Evolutionary conservation across 768 basidiomycete species (phyloP).

Genomic region (Royoungia palumana): DNA sequence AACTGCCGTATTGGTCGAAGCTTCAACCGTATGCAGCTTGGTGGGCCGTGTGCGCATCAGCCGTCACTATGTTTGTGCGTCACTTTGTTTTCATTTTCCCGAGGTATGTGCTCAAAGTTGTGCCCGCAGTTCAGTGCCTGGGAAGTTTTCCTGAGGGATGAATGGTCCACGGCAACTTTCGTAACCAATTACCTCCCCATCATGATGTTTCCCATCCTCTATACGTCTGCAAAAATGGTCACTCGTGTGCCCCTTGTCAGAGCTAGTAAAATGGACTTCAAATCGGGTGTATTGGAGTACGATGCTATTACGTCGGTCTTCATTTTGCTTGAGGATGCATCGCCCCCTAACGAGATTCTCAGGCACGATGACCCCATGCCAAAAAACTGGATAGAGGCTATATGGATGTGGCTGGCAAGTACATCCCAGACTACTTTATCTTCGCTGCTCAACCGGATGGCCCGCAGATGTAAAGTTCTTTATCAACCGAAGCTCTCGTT

Average conservation of each 20-base stretch:
- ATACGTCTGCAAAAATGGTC: conserved; percentile 27
- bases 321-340: not conserved
- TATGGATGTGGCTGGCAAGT: conserved; percentile 23
- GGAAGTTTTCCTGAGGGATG: conserved; percentile 34
- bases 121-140: conserved; percentile 34
- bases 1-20: conserved; percentile 42
- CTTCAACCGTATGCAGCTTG: conserved; percentile 43
- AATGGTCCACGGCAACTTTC: conserved; percentile 36
- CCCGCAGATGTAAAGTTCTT: conserved; percentile 8
- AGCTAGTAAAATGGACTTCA: conserved; percentile 21
- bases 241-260: conserved; percentile 10
- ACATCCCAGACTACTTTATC: not conserved
- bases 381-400: conserved; percentile 16
- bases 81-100: not conserved
- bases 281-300: conserved; percentile 10
- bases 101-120: not conserved
- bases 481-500: too few relatives aligned
- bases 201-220: conserved; percentile 44
- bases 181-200: conserved; percentile 39
- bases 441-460: not conserved
- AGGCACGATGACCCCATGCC: conserved; percentile 21
- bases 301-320: conserved; percentile 18
- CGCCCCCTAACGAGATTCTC: not conserved
- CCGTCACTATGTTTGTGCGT: conserved; percentile 35
- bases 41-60: conserved; percentile 29